phyloP scores from a whole-genome alignment of 2,329 filamentous ascomycete genomes.

The Claviceps africana region DNA sequence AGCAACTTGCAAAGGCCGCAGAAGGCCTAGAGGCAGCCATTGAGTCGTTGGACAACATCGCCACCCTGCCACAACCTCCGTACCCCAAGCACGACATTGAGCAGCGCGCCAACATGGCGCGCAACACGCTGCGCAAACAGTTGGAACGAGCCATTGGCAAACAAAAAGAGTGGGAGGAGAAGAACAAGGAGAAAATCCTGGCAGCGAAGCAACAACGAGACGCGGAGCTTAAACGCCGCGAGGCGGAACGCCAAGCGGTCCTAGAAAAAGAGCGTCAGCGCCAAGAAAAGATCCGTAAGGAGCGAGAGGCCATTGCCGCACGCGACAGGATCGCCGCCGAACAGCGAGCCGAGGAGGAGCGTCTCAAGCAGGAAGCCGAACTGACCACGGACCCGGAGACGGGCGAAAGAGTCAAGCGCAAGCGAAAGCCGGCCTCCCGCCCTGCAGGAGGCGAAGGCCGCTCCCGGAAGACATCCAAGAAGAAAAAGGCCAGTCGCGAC shows the following conservation, averaged over 20 bases:
- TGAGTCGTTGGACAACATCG: conserved; percentile 50
- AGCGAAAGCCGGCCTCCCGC: conserved; percentile 43
- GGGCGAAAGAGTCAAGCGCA: conserved; percentile 66
- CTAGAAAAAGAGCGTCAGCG: conserved; percentile 58
- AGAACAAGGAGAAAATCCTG: conserved; percentile 77
- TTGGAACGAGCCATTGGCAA: conserved; percentile 71
- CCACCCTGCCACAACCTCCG: conserved; percentile 52
- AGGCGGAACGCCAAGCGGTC: conserved; percentile 57
- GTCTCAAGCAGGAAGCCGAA: conserved; percentile 46
- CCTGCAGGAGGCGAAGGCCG: conserved; percentile 26
- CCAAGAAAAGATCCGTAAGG: conserved; percentile 70
- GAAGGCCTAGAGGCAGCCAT: conserved; percentile 78
- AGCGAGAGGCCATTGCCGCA: conserved; percentile 68
- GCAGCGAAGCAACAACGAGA: conserved; percentile 70
- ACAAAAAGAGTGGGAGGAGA: conserved; percentile 84
- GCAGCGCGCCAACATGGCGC: conserved; percentile 92
- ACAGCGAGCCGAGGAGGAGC: conserved; percentile 32
- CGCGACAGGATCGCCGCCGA: conserved; percentile 60
- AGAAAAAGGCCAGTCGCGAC: conserved; percentile 29
- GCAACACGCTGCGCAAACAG: conserved; percentile 87
- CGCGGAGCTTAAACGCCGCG: conserved; percentile 61
- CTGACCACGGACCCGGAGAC: conserved; percentile 71
- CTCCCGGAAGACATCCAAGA: conserved; percentile 36
- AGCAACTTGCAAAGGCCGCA: conserved; percentile 68
- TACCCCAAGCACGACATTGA: conserved; percentile 87